Percentiles rank a stretch among this genome's conserved stretches.
phyloP scores from a whole-genome alignment of 2,329 filamentous ascomycete genomes.

The Alternaria infectoria region DNA sequence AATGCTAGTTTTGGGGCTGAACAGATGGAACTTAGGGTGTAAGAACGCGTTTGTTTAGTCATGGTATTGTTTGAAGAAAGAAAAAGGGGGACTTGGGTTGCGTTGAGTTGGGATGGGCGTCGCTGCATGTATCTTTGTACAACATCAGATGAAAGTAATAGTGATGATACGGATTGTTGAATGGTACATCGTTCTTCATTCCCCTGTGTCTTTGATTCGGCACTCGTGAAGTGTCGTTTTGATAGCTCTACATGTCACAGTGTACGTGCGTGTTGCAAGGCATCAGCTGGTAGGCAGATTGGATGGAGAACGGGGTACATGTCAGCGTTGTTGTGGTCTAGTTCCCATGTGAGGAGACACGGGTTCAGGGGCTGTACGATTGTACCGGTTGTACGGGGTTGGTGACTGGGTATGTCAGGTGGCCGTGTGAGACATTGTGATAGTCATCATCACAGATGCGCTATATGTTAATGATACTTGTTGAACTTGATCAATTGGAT shows the following conservation, averaged over 20 bases:
- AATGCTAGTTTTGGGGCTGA: conserved; percentile 15
- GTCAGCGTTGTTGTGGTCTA: not conserved
- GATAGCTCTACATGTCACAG: not conserved
- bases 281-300: no score
- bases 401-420: no score
- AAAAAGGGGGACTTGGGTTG: not conserved
- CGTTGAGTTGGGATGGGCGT: not conserved
- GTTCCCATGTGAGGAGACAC: not conserved
- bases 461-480: not conserved
- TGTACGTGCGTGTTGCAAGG: not conserved
- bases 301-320: no score
- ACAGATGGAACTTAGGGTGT: conserved; percentile 24
- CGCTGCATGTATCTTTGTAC: not conserved
- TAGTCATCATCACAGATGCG: not conserved
- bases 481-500: not conserved
- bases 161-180: not conserved
- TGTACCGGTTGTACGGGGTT: not conserved
- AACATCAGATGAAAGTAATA: not conserved
- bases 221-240: not conserved
- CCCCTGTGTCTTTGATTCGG: no score
- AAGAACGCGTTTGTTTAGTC: not conserved
- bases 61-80: not conserved
- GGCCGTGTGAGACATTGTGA: not conserved
- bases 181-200: not conserved
- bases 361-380: not conserved